These are phyloP conservation scores for Triticum aestivum DNA, from an alignment of 176 grass and related monocot genomes.

Conservation along the genomic window DNA sequence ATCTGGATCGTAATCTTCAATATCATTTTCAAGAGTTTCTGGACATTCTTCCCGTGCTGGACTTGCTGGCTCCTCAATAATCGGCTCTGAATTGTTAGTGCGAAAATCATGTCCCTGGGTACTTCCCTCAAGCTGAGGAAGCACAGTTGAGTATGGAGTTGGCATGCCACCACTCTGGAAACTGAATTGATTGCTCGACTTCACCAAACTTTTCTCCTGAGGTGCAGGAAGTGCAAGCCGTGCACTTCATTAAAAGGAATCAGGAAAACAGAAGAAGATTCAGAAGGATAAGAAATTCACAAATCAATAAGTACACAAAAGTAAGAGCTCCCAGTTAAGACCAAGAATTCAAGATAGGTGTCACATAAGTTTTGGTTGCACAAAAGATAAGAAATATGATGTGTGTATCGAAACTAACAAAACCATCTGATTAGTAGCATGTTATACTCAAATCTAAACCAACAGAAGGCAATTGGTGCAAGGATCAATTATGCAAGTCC, in stretches of 20 bases:
- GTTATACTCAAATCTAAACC: constrained; percentile 5
- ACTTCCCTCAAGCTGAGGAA: constrained; percentile 37
- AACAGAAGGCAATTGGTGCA: neutral
- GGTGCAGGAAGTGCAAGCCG: constrained; percentile 80
- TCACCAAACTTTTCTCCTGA: constrained; percentile 55
- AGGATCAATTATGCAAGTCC: constrained; percentile 20
- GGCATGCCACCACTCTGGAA: constrained; percentile 37
- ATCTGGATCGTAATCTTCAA: constrained; percentile 71
- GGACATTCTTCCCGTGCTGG: constrained; percentile 50
- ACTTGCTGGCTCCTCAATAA: constrained; percentile 89
- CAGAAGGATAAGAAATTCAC: constrained; percentile 25
- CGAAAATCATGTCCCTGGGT: constrained; percentile 24
- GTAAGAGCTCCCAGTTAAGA: constrained; percentile 10
- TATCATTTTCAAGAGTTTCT: constrained; percentile 48
- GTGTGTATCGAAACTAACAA: constrained; percentile 3
- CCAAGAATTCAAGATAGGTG: neutral
- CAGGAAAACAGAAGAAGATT: constrained; percentile 2
- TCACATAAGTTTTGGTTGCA: neutral
- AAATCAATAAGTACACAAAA: constrained; percentile 14
- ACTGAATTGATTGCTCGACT: constrained; percentile 29
- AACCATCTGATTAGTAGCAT: neutral
- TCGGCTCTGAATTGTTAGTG: constrained; percentile 60
- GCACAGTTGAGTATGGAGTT: constrained; percentile 6
- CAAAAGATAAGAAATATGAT: neutral
- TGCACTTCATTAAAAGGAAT: constrained; percentile 51